phyloP scores from a whole-genome alignment of 306 rosid species.

The Cicer pinnatifidum region DNA sequence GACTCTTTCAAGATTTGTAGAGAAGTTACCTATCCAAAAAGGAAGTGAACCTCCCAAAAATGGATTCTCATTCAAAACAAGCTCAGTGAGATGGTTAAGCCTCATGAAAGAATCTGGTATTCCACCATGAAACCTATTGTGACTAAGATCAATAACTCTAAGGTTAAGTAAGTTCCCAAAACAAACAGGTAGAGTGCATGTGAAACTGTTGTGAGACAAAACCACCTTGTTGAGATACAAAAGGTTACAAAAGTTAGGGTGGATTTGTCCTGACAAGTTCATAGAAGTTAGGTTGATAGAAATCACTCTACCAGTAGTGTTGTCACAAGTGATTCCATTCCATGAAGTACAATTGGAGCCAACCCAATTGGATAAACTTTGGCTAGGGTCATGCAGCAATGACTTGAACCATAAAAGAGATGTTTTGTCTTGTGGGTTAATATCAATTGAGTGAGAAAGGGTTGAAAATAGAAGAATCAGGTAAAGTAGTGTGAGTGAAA shows the following conservation, averaged over 20 bases:
- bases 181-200: constrained; percentile 66
- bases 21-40: constrained; percentile 86
- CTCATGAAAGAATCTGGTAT: constrained; percentile 71
- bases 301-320: constrained; percentile 71
- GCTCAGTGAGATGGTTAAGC: constrained; percentile 65
- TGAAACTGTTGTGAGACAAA: constrained; percentile 73
- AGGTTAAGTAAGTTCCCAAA: constrained; percentile 65
- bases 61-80: constrained; percentile 72
- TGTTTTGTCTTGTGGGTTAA: constrained; percentile 69
- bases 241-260: constrained; percentile 65
- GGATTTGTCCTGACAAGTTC: constrained; percentile 82
- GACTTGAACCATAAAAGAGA: constrained; percentile 65
- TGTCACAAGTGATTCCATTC: constrained; percentile 79
- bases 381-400: constrained; percentile 64
- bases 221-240: constrained; percentile 58
- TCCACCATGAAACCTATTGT: constrained; percentile 69
- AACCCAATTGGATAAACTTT: constrained; percentile 73
- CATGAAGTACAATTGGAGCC: constrained; percentile 78
- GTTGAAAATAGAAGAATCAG: constrained; percentile 49
- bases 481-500: constrained; percentile 47
- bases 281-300: constrained; percentile 61
- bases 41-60: constrained; percentile 77
- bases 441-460: constrained; percentile 56
- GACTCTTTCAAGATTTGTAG: constrained; percentile 66
- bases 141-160: constrained; percentile 64